Percentiles rank a stretch among this genome's conserved stretches.
phyloP scores from a whole-genome alignment of 371 early-diverging fungal species.

The Nosema granulosis region DNA sequence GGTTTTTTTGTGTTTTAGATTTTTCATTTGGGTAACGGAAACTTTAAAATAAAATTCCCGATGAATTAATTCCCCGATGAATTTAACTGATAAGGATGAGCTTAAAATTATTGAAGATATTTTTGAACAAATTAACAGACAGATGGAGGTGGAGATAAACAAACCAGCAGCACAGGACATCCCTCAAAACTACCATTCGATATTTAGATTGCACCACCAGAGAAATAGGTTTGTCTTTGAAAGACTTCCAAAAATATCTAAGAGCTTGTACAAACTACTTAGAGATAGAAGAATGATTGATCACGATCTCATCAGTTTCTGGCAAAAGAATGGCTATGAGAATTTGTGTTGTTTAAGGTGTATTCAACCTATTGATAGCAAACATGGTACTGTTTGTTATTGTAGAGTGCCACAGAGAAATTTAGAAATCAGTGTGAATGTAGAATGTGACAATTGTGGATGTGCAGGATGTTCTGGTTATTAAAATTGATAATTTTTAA shows the following conservation, averaged over 20 bases:
- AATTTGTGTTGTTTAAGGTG: conserved; percentile 91
- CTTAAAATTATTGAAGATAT: too few relatives aligned
- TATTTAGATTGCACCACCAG: conserved; percentile 90
- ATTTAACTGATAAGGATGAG: too few relatives aligned
- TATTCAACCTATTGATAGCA: conserved; percentile 88
- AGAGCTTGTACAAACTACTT: conserved; percentile 81
- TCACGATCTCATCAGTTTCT: conserved; percentile 85
- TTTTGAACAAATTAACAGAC: too few relatives aligned
- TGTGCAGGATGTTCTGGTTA: conserved; percentile 57
- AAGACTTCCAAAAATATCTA: conserved; percentile 82
- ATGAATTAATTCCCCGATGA: too few relatives aligned
- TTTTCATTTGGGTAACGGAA: too few relatives aligned
- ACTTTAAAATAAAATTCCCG: too few relatives aligned
- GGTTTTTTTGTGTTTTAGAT: too few relatives aligned
- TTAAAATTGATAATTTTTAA: conserved; percentile 4
- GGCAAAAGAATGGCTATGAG: conserved; percentile 94
- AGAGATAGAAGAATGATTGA: conserved; percentile 83
- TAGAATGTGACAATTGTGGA: conserved; percentile 49
- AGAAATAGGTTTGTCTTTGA: conserved; percentile 82
- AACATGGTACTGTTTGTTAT: conserved; percentile 89
- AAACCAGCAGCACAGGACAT: too few relatives aligned
- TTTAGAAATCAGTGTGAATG: conserved; percentile 72
- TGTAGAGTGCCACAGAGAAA: conserved; percentile 89
- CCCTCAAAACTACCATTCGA: too few relatives aligned
- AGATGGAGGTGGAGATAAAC: too few relatives aligned